Base-by-base conservation (phyloP, 2,329 filamentous ascomycete species). In the Talaromyces atroroseus region DNA sequence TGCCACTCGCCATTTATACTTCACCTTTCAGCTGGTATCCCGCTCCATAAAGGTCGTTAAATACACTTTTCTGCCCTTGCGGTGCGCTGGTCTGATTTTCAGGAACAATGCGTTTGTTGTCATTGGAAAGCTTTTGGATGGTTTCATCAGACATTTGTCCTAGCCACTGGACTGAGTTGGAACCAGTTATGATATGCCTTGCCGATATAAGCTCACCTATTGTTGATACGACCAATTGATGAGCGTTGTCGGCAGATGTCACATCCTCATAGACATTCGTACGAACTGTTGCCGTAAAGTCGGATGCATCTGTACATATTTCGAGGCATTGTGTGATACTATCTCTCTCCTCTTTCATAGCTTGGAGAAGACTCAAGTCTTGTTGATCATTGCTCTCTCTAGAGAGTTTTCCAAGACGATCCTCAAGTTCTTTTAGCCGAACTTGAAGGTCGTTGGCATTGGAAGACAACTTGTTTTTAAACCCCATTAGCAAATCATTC, bases 131-230 rank as follows among this genome's bases (percentile, higher is more conserved):
- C 42, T 63, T 60, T 55, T 69, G 65, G 32, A 71, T 54, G 36
- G 66, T 66, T 20, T 63, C 62, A 63, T 71, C 65, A n/a, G 67
- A 68, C 3, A 68, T 76, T 38, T 70, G 70, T 3, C 69, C 66
- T 0, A 62, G 46, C 21, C 52, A 62, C n/a, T 69, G 64, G 36
- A 66, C 66, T 1, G 74, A 74, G 5, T 65, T 75, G 20, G 63
- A 67, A 1, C 72, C 71, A 50, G 62, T 62, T 16, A 59, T 64
- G 52, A 71, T 59, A 45, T 61, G 63, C 57, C 60, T 71, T 4
- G 66, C 67, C 14, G 66, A 65, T 51, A 71, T 64, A 45, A 70
- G 59, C 55, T 68, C 66, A 49, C 67, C 66, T 54, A 69, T 59
- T 29, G 67, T 71, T 49, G 66, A 66, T 48, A 70, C 63, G 21